Percentiles rank a stretch among this genome's conserved stretches.
phyloP scores from a whole-genome alignment of 2,329 filamentous ascomycete species.

The Calcarisporium arbuscula region DNA sequence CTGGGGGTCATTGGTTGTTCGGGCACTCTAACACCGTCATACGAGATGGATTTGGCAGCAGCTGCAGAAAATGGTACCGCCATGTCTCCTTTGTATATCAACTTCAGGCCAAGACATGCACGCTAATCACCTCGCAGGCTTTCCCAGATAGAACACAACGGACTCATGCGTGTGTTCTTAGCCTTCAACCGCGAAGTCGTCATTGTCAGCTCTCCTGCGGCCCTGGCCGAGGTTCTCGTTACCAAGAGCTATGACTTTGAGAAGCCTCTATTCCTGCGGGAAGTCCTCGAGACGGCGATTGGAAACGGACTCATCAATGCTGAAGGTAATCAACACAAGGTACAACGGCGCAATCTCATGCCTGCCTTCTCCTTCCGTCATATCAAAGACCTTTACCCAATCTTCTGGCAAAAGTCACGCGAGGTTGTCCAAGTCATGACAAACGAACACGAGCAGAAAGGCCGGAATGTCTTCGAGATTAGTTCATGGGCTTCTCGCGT shows the following conservation, averaged over 20 bases:
- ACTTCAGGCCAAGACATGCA: too few species aligned
- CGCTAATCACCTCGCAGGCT: too few species aligned
- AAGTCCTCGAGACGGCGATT: slow-evolving; percentile 76
- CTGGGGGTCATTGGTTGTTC: too few species aligned
- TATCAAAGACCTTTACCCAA: slow-evolving; percentile 25
- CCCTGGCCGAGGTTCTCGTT: slow-evolving; percentile 57
- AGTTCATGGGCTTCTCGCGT: slow-evolving; percentile 16
- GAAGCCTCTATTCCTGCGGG: slow-evolving; percentile 48
- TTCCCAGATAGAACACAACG: slow-evolving; percentile 36
- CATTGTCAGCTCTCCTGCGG: slow-evolving; percentile 51
- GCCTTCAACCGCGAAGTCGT: slow-evolving; percentile 53
- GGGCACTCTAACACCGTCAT: too few species aligned
- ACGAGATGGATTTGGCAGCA: too few species aligned
- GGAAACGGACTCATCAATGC: slow-evolving; percentile 46
- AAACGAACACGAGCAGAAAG: slow-evolving; percentile 2
- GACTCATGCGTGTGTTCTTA: slow-evolving; percentile 57
- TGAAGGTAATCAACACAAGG: slow-evolving; percentile 26
- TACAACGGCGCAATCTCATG: slow-evolving; percentile 23
- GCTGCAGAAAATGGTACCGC: too few species aligned
- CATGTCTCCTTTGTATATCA: too few species aligned
- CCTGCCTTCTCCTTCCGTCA: slow-evolving; percentile 26
- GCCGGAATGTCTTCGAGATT: slow-evolving; percentile 12
- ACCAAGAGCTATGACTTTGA: slow-evolving; percentile 60
- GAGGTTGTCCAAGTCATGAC: slow-evolving; percentile 15
- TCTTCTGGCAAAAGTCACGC: slow-evolving; percentile 24